Base-by-base conservation (phyloP, 257 asterid genomes). In the Jacaranda copaia region DNA sequence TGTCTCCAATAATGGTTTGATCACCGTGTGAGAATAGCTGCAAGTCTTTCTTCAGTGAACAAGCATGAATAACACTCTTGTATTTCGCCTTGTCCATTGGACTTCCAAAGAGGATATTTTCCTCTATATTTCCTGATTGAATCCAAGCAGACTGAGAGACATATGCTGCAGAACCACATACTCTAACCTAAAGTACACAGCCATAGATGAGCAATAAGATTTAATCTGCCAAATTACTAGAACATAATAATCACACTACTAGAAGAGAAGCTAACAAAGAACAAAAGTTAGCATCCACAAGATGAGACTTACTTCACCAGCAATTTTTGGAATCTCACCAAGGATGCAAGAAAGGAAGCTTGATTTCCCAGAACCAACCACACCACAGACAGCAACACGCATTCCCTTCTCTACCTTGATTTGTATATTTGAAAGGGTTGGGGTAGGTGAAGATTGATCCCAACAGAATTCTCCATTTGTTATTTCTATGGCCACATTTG, bases 131-230 rank as follows among this genome's bases (percentile, higher is more conserved):
- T 74, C 99, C 99, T 2, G 99, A 91, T 77, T 95, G 99, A 76
- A 95, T 95, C 99, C 99, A 95, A 79, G 99, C 98, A 8, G 97
- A 91, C 77, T 95, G 99, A 72, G 99, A 81, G 72, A 95, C 99
- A 49, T 95, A 95, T 80, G 99, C 99, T 19, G 95, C 89, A 65
- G 92, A 85, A 61, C 99, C 99, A 55, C 97, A 93, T 58, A 89
- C 79, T 82, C 85, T 89, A 73, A 95, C 99, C 99, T 95, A 85
- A 65, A 78, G 42, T 25, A 83, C 59, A 76, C 77, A 25, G 43
- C 59, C 81, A 81, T 59, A 69, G 56, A 70, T 53, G 66, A 79
- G 56, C 25, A 32, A 72, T 79, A 25, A 68, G 70, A 35, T 51
- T 48, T 43, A 46, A 45, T 48, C 56, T 15, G 52, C 73, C 49